Evolutionary conservation across 768 basidiomycete genomes (phyloP), one percentile per base, ranked within the genome.

Genomic region (Ephemerocybe angulata): DNA sequence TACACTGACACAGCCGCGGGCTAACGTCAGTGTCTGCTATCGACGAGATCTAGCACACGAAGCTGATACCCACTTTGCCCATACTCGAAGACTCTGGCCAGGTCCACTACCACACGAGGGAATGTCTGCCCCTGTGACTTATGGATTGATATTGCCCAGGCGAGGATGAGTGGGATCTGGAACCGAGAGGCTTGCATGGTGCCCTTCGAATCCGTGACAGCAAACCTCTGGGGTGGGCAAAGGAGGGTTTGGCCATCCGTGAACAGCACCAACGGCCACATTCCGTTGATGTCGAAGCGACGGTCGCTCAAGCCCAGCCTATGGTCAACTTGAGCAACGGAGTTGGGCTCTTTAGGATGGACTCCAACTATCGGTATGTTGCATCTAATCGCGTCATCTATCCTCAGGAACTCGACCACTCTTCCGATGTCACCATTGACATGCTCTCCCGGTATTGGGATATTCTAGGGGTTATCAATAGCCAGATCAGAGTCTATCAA

Each of bases 41-140:
- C 2, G 30, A 35, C 40, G 11, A 13, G 22, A 44, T 12, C 44
- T 21, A 22, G 19, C 24, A 25, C 4, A 12, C 50, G 28, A 11
- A 52, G 4, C 13, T 37, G 27, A 17, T 30, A 58, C 68, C 31
- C 54, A 83, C 86, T 87, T 82, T 90, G 85, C 0, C 87, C 87
- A 53, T 80, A 85, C 62, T 87, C 93, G 68, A 95, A 96, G 0
- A 81, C 81, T 33, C 79, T 75, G 52, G 75, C 69, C 50, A 95
- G 76, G 63, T 94, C 84, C 15, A 93, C 85, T 59, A 87, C 89
- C 56, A 93, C 88, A 46, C 88, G 76, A 42, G 84, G 77, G 41
- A 96, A 72, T 0, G 90, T 93, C 69, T 93, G 91, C 0, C 93
- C 93, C 67, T 96, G 93, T 2, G 86, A 87, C 64, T 94, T 94